These are phyloP conservation scores for Senecio squalidus DNA, from an alignment of 140 eudicot species.

Conservation along the genomic window DNA sequence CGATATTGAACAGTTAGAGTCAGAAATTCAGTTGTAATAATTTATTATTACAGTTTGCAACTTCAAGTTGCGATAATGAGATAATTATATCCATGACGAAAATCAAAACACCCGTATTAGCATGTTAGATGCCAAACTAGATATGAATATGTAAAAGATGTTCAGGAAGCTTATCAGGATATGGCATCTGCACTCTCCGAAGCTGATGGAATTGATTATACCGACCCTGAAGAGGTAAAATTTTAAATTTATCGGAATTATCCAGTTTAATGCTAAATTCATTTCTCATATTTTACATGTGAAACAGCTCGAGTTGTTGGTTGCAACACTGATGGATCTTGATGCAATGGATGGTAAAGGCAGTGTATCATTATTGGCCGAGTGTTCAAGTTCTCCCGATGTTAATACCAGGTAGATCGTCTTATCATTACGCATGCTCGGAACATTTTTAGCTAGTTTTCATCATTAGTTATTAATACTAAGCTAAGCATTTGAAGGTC, in stretches of 20 bases:
- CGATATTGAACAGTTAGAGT: background rate
- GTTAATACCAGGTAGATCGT: constrained; percentile 70
- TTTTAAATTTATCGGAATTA: background rate
- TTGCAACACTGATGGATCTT: constrained; percentile 90
- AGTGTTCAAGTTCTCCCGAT: constrained; percentile 92
- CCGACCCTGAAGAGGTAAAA: constrained; percentile 87
- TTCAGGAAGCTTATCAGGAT: constrained; percentile 81
- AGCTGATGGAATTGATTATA: constrained; percentile 93
- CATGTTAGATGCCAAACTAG: constrained; percentile 8
- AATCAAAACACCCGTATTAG: constrained; percentile 1
- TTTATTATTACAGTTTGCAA: too few relatives aligned
- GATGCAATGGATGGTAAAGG: constrained; percentile 99
- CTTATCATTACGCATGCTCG: too few relatives aligned
- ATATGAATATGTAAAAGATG: constrained; percentile 12
- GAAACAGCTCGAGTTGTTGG: constrained; percentile 81
- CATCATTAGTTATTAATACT: too few relatives aligned
- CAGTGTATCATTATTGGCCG: constrained; percentile 75
- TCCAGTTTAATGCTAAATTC: constrained; percentile 1
- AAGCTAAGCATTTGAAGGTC: constrained; percentile 1
- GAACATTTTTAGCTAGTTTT: background rate
- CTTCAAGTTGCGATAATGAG: background rate
- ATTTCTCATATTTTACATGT: constrained; percentile 12
- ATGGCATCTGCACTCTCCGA: constrained; percentile 91
- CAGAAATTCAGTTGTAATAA: background rate
- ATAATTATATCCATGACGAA: background rate